phyloP scores from a whole-genome alignment of 345 rosid genomes.

The Kernera saxatilis region DNA sequence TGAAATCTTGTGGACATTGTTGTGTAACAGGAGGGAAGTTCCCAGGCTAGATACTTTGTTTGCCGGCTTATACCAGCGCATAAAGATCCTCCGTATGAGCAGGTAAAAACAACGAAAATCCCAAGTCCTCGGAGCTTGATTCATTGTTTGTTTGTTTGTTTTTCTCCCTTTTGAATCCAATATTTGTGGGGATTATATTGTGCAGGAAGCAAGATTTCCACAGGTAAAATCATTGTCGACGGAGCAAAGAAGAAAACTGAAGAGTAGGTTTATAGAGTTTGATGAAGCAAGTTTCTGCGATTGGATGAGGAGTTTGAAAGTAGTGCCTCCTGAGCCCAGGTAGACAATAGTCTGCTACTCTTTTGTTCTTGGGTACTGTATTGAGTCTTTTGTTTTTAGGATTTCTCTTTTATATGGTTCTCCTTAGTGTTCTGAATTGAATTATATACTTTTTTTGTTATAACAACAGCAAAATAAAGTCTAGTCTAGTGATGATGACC shows the following conservation, averaged over 20 bases:
- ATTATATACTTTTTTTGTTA: background rate
- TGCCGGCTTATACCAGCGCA: constrained; percentile 93
- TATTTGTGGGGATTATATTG: background rate
- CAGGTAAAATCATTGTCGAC: constrained; percentile 62
- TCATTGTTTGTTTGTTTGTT: background rate
- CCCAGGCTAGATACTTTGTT: constrained; percentile 91
- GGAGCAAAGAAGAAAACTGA: constrained; percentile 65
- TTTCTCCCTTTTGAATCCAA: background rate
- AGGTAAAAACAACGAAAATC: constrained; percentile 36
- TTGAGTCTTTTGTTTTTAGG: constrained; percentile 20
- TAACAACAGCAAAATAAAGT: constrained; percentile 9
- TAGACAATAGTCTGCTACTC: constrained; percentile 25
- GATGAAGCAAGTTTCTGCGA: constrained; percentile 93
- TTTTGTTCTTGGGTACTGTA: constrained; percentile 7
- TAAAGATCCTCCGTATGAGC: constrained; percentile 98
- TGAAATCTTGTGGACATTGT: background rate
- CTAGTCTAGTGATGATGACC: background rate
- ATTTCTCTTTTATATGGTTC: constrained; percentile 3
- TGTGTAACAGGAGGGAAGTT: constrained; percentile 79
- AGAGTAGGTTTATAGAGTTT: constrained; percentile 77
- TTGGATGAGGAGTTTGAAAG: constrained; percentile 82
- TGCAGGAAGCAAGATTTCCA: constrained; percentile 92
- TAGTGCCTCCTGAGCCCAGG: constrained; percentile 71
- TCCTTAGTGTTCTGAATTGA: background rate
- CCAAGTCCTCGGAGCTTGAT: background rate